These are phyloP conservation scores for Eimeria praecox DNA, from an alignment of 169 alveolate genomes.

Conservation along the genomic window DNA sequence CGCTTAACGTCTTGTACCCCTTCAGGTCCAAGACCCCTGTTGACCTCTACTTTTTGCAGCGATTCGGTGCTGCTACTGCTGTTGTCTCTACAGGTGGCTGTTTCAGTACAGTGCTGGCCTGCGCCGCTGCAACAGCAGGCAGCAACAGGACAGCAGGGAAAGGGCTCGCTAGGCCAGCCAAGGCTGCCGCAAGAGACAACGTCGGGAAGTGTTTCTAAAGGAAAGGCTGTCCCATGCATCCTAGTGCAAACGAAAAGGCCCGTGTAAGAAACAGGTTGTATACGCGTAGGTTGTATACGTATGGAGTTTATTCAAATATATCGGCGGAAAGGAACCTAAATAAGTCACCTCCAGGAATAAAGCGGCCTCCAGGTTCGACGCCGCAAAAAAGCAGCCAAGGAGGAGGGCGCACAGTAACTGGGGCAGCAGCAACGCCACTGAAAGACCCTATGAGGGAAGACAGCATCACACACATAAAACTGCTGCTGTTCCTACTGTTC, in stretches of 20 bases:
- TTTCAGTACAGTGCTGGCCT: not conserved
- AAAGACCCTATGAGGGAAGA: not conserved
- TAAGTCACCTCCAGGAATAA: constrained; percentile 28
- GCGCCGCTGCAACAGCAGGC: constrained; percentile 1
- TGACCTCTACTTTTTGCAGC: not conserved
- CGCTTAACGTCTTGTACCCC: not conserved
- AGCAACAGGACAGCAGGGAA: not conserved
- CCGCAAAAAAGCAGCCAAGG: constrained; percentile 51
- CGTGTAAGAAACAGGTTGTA: not conserved
- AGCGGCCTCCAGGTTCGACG: constrained; percentile 32
- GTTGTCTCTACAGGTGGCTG: not conserved
- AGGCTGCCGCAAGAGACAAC: not conserved
- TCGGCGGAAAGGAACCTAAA: not conserved
- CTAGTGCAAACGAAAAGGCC: not conserved
- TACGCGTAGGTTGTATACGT: not conserved
- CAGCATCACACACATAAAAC: not conserved
- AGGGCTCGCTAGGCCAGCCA: not conserved
- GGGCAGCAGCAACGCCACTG: constrained; percentile 65
- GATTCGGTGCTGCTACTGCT: not conserved
- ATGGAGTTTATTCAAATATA: not conserved
- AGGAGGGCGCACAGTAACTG: constrained; percentile 48
- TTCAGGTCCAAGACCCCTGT: not conserved
- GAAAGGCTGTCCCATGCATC: not conserved
- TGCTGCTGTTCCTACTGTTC: not conserved
- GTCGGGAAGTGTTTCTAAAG: not conserved